Conservation (phyloP, 2,329 filamentous ascomycete genomes). For the Lecanosticta acicola region DNA sequence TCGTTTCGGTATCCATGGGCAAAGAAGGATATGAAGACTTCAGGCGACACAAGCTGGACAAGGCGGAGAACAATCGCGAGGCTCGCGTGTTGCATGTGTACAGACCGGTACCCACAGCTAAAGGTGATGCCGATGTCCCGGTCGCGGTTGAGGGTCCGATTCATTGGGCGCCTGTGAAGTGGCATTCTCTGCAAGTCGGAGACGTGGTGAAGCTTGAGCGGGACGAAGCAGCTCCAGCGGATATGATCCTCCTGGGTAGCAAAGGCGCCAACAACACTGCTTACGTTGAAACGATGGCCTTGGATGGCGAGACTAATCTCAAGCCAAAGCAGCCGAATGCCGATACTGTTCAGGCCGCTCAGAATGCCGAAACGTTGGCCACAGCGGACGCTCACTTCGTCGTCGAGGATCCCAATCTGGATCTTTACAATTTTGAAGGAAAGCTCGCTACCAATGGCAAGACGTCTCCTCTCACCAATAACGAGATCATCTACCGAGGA, state of each 20-base stretch:
- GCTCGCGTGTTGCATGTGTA: constrained; percentile 20
- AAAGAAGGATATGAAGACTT: constrained; percentile 93
- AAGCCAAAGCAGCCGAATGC: constrained; percentile 65
- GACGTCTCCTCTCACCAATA: constrained; percentile 63
- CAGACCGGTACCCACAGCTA: constrained; percentile 3
- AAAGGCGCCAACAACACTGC: constrained; percentile 70
- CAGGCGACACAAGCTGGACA: constrained; percentile 75
- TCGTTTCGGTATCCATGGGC: constrained; percentile 79
- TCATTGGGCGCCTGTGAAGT: constrained; percentile 64
- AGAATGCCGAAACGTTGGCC: constrained; percentile 62
- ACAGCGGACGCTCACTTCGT: constrained; percentile 17
- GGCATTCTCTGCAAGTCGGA: constrained; percentile 73
- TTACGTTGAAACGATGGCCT: constrained; percentile 72
- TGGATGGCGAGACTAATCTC: constrained; percentile 72
- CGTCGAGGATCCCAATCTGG: constrained; percentile 67
- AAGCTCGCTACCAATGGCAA: constrained; percentile 54
- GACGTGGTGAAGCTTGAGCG: constrained; percentile 70
- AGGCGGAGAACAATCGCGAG: constrained; percentile 62
- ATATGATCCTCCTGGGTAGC: constrained; percentile 68
- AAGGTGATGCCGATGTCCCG: constrained; percentile 3
- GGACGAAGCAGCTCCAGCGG: constrained; percentile 70
- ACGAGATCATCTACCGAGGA: constrained; percentile 76
- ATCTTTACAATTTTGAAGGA: constrained; percentile 70
- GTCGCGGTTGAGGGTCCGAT: constrained; percentile 8
- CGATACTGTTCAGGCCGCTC: constrained; percentile 23